Conservation (phyloP, 1,284 basidiomycete genomes). For the Cryptococcus hybrid region DNA sequence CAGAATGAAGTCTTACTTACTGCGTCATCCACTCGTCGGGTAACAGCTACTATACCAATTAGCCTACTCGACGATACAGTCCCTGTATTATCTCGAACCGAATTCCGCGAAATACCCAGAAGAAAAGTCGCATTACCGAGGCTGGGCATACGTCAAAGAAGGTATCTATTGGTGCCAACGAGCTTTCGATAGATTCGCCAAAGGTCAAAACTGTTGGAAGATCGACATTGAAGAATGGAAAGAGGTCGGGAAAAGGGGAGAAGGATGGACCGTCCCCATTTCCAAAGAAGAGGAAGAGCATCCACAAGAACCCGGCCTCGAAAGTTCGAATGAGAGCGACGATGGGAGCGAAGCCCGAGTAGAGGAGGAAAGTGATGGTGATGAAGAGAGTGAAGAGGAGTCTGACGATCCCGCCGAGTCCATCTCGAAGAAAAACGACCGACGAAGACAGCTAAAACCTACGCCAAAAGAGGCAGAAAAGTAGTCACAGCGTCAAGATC, state of each 20-base stretch:
- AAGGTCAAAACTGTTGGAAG: constrained; percentile 41
- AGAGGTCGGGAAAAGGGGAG: constrained; percentile 24
- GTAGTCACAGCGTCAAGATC: neutral
- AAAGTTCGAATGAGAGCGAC: constrained; percentile 6
- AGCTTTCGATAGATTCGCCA: constrained; percentile 47
- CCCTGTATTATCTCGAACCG: constrained; percentile 37
- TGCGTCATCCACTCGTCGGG: too few species aligned
- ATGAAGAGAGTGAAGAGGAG: constrained; percentile 3
- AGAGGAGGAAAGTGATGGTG: constrained; percentile 19
- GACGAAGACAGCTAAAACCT: constrained; percentile 4
- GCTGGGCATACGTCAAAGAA: constrained; percentile 8
- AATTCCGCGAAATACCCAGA: constrained; percentile 35
- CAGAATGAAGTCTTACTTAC: too few species aligned
- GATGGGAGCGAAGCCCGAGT: constrained; percentile 14
- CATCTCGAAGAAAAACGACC: constrained; percentile 7
- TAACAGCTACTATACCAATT: too few species aligned
- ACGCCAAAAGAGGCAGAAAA: neutral
- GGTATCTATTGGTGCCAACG: constrained; percentile 46
- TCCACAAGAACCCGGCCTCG: neutral
- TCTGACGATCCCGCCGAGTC: neutral
- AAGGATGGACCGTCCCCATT: constrained; percentile 28
- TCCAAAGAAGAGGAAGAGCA: neutral
- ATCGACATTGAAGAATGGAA: constrained; percentile 46
- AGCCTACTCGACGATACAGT: constrained; percentile 5
- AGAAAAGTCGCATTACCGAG: neutral